A percentile compares a stretch with the other conserved stretches of the same genome.
These are phyloP conservation scores for Phialemonium atrogriseum DNA, from an alignment of 2,329 filamentous ascomycete species.

Conservation along the genomic window DNA sequence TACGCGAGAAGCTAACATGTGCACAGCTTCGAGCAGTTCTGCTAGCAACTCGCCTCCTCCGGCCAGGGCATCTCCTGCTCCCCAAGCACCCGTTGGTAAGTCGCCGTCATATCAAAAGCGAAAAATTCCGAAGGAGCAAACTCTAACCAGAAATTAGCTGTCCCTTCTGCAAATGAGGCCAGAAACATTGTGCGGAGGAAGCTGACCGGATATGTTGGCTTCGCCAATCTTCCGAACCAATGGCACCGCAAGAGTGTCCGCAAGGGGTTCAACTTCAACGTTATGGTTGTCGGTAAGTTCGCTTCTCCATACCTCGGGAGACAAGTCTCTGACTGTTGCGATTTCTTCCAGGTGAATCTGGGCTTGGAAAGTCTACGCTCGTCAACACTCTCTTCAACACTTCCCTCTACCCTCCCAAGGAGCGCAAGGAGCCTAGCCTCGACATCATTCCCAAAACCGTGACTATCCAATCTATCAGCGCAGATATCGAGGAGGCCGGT, in stretches of 20 bases:
- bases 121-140: slow-evolving; percentile 21
- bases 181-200: slow-evolving; percentile 97
- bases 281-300: slow-evolving; percentile 97
- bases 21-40: slow-evolving; percentile 32
- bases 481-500: slow-evolving; percentile 96
- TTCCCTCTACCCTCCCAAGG: slow-evolving; percentile 95
- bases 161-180: slow-evolving; percentile 55
- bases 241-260: slow-evolving; percentile 99
- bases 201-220: slow-evolving; percentile 96
- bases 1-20: slow-evolving; percentile 25
- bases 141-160: slow-evolving; percentile 29
- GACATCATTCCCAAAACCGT: slow-evolving; percentile 99
- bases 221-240: slow-evolving; percentile 97
- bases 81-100: slow-evolving; percentile 30
- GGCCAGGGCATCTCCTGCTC: slow-evolving; percentile 30
- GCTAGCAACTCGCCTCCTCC: slow-evolving; percentile 25
- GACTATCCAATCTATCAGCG: slow-evolving; percentile 88
- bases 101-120: slow-evolving; percentile 19
- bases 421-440: slow-evolving; percentile 93
- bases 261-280: slow-evolving; percentile 99
- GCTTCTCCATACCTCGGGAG: too few relatives aligned
- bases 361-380: slow-evolving; percentile 95
- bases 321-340: too few relatives aligned
- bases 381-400: slow-evolving; percentile 99
- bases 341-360: slow-evolving; percentile 86